Conservation (phyloP, 2,329 filamentous ascomycete species). For the Cytospora schulzeri region DNA sequence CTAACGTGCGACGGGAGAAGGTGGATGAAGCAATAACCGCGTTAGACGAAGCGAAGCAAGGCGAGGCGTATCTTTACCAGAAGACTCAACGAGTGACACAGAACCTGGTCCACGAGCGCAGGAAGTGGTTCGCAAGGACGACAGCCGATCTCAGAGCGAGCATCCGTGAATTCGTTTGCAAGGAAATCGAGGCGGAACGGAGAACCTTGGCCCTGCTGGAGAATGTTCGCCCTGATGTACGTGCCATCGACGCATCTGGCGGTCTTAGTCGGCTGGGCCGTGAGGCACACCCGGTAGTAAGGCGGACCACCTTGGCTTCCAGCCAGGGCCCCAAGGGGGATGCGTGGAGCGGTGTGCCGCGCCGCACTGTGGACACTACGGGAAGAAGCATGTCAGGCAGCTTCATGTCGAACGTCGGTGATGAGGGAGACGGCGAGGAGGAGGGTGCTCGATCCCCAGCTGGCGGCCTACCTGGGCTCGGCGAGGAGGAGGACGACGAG, state of each 20-base stretch:
- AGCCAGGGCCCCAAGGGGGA: constrained; percentile 98
- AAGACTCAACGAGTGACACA: constrained; percentile 89
- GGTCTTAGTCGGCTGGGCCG: constrained; percentile 87
- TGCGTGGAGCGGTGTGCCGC: constrained; percentile 92
- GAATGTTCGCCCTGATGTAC: constrained; percentile 87
- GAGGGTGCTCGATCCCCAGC: constrained; percentile 34
- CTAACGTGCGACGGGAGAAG: constrained; percentile 88
- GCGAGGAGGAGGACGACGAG: constrained; percentile 86
- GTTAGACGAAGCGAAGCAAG: constrained; percentile 81
- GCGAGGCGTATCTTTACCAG: constrained; percentile 78
- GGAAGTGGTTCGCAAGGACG: constrained; percentile 88
- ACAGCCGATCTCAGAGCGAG: constrained; percentile 79
- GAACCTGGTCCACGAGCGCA: constrained; percentile 85
- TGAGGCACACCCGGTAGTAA: constrained; percentile 76
- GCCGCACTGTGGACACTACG: constrained; percentile 72
- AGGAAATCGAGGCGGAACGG: constrained; percentile 93
- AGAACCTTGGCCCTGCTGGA: constrained; percentile 92
- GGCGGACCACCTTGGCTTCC: constrained; percentile 76
- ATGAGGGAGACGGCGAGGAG: constrained; percentile 59
- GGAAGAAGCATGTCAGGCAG: constrained; percentile 76
- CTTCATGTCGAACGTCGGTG: constrained; percentile 64
- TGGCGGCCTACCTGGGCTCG: constrained; percentile 57
- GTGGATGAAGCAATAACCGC: constrained; percentile 95
- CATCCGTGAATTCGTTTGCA: constrained; percentile 88
- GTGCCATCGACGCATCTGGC: constrained; percentile 87